Base-by-base conservation (phyloP, 1,284 basidiomycete species). In the Boletus smithii region DNA sequence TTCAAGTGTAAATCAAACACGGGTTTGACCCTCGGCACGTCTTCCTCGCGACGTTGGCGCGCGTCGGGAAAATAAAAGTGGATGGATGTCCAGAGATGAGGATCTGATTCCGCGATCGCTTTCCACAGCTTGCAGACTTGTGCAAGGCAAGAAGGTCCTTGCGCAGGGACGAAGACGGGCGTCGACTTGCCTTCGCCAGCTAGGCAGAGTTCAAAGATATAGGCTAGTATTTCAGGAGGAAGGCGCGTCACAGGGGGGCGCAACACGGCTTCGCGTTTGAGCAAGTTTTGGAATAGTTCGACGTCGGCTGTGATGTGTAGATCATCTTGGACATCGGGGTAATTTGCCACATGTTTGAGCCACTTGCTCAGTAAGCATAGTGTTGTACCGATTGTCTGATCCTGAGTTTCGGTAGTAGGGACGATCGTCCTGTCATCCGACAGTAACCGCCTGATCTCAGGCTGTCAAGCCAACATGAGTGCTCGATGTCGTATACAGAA, bases 21-120 rank as follows among this genome's bases (percentile, higher is more conserved):
- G 0, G 8, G 27, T 34, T 24, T n/a, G 10, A 54, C 35, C 6
- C 13, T 46, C 3, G 6, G 3, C 16, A 46, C 23, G 20, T 63
- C 58, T 24, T 43, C 17, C 14, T 34, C n/a, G 0, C 44, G 46
- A 5, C 20, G 13, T 10, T 10, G 7, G 10, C 14, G 13, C 8
- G 40, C 35, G 0, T 40, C 45, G 8, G 42, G 39, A 20, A 63
- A 52, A 34, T 46, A 24, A 11, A 60, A 14, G 4, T 41, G 29
- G 27, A 63, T 45, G 35, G 42, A 45, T 2, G 47, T 49, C 61
- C 59, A 63, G n/a, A 63, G 54, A 5, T 20, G 27, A 6, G 53
- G 48, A 5, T 59, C 34, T 13, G 51, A 57, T 31, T 57, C 48
- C 0, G 20, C 48, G 3, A 51, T 4, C 4, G 45, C 35, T 20